These are phyloP conservation scores for Beauveria bassiana DNA, from an alignment of 2,329 filamentous ascomycete genomes.

Conservation along the genomic window DNA sequence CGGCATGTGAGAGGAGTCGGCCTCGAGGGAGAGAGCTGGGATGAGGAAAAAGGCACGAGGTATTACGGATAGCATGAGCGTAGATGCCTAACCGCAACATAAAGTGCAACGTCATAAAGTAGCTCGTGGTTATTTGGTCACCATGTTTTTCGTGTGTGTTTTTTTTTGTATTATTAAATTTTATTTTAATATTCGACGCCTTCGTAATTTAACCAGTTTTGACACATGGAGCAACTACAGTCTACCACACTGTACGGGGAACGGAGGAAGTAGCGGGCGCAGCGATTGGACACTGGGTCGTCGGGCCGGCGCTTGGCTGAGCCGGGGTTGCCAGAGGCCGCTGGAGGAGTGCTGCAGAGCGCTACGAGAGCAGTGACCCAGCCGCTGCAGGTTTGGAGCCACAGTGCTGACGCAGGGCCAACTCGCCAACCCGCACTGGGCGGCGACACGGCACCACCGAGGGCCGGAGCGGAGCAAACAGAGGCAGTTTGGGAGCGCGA, in stretches of 20 bases:
- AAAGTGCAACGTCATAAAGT: no score
- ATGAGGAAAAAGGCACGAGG: neutral
- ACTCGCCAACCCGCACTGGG: neutral
- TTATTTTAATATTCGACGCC: no score
- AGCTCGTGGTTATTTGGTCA: no score
- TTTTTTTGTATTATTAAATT: no score
- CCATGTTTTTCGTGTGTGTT: no score
- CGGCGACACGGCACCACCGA: constrained; percentile 6
- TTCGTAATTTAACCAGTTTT: no score
- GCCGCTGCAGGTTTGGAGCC: neutral
- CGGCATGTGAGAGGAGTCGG: constrained; percentile 3
- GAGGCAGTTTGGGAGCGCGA: neutral
- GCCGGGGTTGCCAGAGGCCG: neutral
- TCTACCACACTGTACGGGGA: neutral
- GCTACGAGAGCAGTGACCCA: neutral
- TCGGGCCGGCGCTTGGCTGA: constrained; percentile 4
- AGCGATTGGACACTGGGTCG: neutral
- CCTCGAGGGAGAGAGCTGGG: neutral
- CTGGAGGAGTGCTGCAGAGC: neutral
- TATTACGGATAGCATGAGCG: neutral
- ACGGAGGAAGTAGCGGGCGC: neutral
- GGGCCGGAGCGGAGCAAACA: constrained; percentile 6
- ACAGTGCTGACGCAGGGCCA: neutral
- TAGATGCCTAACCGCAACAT: neutral
- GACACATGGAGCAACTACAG: no score